phyloP scores from a whole-genome alignment of 495 filamentous ascomycete genomes.

The Tetracladium setigerum region DNA sequence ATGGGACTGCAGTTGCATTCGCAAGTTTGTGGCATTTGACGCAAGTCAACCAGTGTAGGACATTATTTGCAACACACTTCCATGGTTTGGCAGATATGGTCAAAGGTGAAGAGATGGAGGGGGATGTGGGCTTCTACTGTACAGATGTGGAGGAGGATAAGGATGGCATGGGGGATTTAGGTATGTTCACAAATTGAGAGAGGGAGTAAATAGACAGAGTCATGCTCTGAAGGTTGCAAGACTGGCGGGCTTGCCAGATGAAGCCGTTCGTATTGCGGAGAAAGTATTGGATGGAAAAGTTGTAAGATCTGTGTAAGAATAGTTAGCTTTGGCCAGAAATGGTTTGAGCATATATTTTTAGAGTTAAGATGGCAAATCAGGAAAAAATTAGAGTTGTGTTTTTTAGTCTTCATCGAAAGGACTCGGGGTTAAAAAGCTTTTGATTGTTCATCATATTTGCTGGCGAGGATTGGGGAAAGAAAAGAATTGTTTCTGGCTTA shows the following conservation, averaged over 20 bases:
- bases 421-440: conserved; percentile 52
- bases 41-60: conserved; percentile 64
- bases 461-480: conserved; percentile 5
- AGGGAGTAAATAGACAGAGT: conserved; percentile 75
- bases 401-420: conserved; percentile 40
- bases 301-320: conserved; percentile 4
- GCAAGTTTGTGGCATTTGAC: conserved; percentile 80
- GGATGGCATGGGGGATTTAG: conserved; percentile 51
- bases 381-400: conserved; percentile 61
- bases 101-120: conserved; percentile 22
- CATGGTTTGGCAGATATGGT: conserved; percentile 73
- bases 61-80: conserved; percentile 93
- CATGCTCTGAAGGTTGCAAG: conserved; percentile 91
- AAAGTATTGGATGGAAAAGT: conserved; percentile 25
- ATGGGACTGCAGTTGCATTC: conserved; percentile 84
- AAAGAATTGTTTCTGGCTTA: conserved; percentile 11
- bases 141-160: conserved; percentile 74
- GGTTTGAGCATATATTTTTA: conserved; percentile 1
- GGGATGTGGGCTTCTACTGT: conserved; percentile 66
- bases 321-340: conserved; percentile 6
- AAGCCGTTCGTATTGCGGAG: conserved; percentile 49
- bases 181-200: conserved; percentile 76
- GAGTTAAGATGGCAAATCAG: conserved; percentile 29
- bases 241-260: conserved; percentile 67
- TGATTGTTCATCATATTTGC: conserved; percentile 46